Percentiles rank a stretch among this genome's conserved stretches.
These are phyloP conservation scores for Colletotrichum phormii DNA, from an alignment of 2,329 filamentous ascomycete species.

Conservation along the genomic window DNA sequence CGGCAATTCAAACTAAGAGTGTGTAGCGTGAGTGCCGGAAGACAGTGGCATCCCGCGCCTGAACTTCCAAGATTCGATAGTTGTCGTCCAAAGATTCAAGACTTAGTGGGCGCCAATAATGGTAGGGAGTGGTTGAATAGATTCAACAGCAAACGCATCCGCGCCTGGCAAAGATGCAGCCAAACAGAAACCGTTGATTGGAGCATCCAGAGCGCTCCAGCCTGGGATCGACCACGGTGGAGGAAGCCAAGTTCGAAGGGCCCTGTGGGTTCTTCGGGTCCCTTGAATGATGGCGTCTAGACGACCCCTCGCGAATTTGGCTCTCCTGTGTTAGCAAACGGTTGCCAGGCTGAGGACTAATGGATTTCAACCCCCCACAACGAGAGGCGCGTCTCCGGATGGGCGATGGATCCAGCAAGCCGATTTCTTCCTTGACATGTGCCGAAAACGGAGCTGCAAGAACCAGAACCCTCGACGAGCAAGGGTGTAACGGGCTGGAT, in stretches of 20 bases:
- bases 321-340: constrained; percentile 25
- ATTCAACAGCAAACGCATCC: neutral
- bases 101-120: neutral
- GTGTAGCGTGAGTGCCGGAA: neutral
- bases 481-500: neutral
- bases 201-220: constrained; percentile 16
- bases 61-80: constrained; percentile 2
- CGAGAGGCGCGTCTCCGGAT: constrained; percentile 18
- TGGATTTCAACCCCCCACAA: constrained; percentile 19
- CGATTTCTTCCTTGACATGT: constrained; percentile 27
- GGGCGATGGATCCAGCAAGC: constrained; percentile 20
- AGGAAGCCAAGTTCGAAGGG: constrained; percentile 27
- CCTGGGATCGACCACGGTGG: constrained; percentile 20
- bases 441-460: constrained; percentile 33
- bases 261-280: neutral
- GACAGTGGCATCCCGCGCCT: neutral
- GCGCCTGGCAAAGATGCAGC: neutral
- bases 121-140: neutral
- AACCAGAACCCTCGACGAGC: constrained; percentile 7
- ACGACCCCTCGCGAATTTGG: constrained; percentile 17
- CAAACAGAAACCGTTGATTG: constrained; percentile 17
- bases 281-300: constrained; percentile 4
- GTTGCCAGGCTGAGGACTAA: constrained; percentile 28
- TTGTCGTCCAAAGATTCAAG: neutral
- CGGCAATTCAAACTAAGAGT: neutral